Evolutionary conservation across 208 protist genomes (phyloP).

Genomic region (Perkinsela sp.): DNA sequence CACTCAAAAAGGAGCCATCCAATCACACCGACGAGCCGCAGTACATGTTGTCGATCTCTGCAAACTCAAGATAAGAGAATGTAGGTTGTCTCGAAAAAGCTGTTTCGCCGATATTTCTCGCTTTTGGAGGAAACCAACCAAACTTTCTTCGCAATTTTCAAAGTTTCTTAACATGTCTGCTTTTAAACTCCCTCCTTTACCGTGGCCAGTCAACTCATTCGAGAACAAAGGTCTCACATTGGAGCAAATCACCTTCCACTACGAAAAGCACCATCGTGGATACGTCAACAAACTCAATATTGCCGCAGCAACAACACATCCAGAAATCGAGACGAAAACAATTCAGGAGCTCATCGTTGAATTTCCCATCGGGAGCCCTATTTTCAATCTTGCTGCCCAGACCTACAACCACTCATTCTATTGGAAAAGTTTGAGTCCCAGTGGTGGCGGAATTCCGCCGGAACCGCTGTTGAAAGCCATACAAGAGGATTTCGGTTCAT

Average conservation of each 20-base stretch:
- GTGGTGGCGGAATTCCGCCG: conserved; percentile 17
- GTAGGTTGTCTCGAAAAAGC: too few relatives aligned
- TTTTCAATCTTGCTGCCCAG: conserved; percentile 71
- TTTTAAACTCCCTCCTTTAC: conserved; percentile 34
- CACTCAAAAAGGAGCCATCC: too few relatives aligned
- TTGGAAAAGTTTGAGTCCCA: conserved; percentile 49
- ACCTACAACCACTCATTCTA: conserved; percentile 76
- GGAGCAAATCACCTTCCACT: conserved; percentile 60
- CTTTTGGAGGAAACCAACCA: too few relatives aligned
- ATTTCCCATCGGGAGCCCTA: conserved; percentile 7
- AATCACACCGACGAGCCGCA: too few relatives aligned
- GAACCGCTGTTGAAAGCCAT: conserved; percentile 33
- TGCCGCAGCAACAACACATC: conserved; percentile 15
- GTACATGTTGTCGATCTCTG: too few relatives aligned
- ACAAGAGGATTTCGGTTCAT: conserved; percentile 34
- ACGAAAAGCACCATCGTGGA: conserved; percentile 65
- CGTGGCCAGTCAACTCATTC: conserved; percentile 31
- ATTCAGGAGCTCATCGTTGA: conserved; percentile 36
- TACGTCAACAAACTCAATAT: conserved; percentile 67
- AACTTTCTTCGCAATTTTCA: too few relatives aligned
- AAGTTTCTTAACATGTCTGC: conserved; percentile 16
- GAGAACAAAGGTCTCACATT: conserved; percentile 42
- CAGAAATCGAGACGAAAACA: conserved; percentile 20
- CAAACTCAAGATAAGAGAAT: too few relatives aligned
- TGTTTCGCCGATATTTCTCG: too few relatives aligned